These are phyloP conservation scores for Xylaria sp. DNA, from an alignment of 2,329 filamentous ascomycete genomes.

Conservation along the genomic window DNA sequence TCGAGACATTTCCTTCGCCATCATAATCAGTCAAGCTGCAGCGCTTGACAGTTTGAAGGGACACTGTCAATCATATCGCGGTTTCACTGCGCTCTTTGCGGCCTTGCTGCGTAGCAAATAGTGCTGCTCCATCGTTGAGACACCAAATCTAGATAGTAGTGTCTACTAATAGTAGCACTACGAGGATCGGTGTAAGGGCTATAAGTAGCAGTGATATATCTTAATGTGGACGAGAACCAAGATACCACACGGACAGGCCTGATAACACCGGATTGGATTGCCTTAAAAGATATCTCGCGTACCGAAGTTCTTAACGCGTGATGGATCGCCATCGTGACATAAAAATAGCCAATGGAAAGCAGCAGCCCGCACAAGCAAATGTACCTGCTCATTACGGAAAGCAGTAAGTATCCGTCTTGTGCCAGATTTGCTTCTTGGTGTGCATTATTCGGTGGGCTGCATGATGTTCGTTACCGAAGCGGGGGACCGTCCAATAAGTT, in stretches of 20 bases:
- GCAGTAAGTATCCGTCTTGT: conserved; percentile 2
- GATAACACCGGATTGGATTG: neutral
- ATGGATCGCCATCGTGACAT: conserved; percentile 10
- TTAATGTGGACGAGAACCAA: neutral
- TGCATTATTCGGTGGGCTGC: conserved; percentile 10
- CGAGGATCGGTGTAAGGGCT: neutral
- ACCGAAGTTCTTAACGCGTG: neutral
- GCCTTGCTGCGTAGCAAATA: neutral
- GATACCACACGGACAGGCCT: neutral
- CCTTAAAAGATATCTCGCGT: neutral
- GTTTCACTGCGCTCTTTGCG: neutral
- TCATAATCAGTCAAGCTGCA: neutral
- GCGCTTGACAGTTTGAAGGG: neutral
- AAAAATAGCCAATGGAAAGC: conserved; percentile 4
- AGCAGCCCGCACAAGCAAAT: conserved; percentile 14
- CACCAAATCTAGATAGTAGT: neutral
- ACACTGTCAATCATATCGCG: conserved; percentile 1
- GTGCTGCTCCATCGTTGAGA: conserved; percentile 8
- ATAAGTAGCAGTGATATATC: conserved; percentile 4
- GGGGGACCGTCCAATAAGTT: conserved; percentile 12
- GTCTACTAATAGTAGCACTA: neutral
- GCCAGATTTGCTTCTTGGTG: conserved; percentile 5
- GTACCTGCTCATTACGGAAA: conserved; percentile 24
- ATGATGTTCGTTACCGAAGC: conserved; percentile 14
- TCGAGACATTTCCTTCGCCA: neutral